Percentiles rank a stretch among this genome's conserved stretches.
phyloP scores from a whole-genome alignment of 2,329 filamentous ascomycete species.

The Ophiostoma australiae region DNA sequence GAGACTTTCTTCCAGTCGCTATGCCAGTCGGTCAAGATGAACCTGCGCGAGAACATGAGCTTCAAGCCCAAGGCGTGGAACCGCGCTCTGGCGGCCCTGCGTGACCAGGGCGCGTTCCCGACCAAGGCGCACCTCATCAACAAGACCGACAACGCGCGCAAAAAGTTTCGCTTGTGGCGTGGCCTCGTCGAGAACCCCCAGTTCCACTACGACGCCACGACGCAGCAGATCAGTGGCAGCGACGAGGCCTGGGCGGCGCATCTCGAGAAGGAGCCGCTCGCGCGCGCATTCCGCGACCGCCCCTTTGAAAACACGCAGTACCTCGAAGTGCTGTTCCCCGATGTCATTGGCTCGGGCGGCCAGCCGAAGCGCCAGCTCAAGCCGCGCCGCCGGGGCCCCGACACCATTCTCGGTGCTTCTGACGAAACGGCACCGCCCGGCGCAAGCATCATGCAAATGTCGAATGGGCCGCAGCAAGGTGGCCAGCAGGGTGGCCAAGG shows the following conservation, averaged over 20 bases:
- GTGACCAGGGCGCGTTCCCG: constrained; percentile 54
- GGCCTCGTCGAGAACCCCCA: constrained; percentile 54
- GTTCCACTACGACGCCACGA: constrained; percentile 50
- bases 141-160: constrained; percentile 59
- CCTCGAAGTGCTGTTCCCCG: constrained; percentile 57
- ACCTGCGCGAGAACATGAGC: constrained; percentile 46
- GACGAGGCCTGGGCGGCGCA: constrained; percentile 55
- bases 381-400: constrained; percentile 46
- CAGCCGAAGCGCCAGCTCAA: constrained; percentile 57
- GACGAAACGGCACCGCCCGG: constrained; percentile 43
- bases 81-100: constrained; percentile 50
- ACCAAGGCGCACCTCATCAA: constrained; percentile 59
- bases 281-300: constrained; percentile 51
- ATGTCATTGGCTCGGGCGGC: constrained; percentile 56
- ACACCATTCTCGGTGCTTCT: constrained; percentile 39
- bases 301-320: constrained; percentile 58
- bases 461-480: constrained; percentile 30
- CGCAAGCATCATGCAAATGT: constrained; percentile 44
- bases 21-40: constrained; percentile 54
- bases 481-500: background rate
- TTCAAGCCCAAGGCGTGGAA: constrained; percentile 60
- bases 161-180: constrained; percentile 58
- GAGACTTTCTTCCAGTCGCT: constrained; percentile 57
- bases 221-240: constrained; percentile 49
- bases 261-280: constrained; percentile 56